Evolutionary conservation across 768 basidiomycete genomes (phyloP).

Genomic region (Podaxis sp.): DNA sequence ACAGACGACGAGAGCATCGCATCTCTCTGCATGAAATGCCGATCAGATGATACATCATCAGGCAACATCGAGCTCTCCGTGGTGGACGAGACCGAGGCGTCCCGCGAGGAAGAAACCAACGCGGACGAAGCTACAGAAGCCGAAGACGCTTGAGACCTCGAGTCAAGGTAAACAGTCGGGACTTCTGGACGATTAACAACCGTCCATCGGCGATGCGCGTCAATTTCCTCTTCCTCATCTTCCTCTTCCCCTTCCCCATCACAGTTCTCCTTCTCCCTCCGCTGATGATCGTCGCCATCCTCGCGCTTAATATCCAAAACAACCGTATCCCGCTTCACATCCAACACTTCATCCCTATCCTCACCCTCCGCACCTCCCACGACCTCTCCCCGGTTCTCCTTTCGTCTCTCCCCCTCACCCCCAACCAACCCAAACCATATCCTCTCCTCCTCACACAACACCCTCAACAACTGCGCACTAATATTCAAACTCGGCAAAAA

Average conservation of each 20-base stretch:
- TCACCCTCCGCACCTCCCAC: neutral
- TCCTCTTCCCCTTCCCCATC: slow-evolving; percentile 29
- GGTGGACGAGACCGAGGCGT: slow-evolving; percentile 14
- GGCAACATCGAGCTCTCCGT: slow-evolving; percentile 9
- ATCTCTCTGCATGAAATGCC: neutral
- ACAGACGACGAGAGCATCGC: slow-evolving; percentile 47
- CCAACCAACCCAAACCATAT: slow-evolving; percentile 48
- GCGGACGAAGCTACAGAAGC: slow-evolving; percentile 26
- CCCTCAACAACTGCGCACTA: slow-evolving; percentile 68
- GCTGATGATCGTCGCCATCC: neutral
- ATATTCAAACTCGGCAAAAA: slow-evolving; percentile 86
- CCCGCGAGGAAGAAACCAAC: slow-evolving; percentile 17
- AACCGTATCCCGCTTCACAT: slow-evolving; percentile 16
- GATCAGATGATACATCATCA: slow-evolving; percentile 4
- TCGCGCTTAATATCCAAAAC: slow-evolving; percentile 14
- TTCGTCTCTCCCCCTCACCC: slow-evolving; percentile 8
- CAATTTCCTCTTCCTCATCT: slow-evolving; percentile 13
- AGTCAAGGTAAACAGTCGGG: slow-evolving; percentile 39
- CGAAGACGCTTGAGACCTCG: slow-evolving; percentile 28
- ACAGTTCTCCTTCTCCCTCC: slow-evolving; percentile 19
- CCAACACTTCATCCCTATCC: slow-evolving; percentile 12
- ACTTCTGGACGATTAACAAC: slow-evolving; percentile 24
- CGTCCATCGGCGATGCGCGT: slow-evolving; percentile 18
- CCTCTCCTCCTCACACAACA: slow-evolving; percentile 66
- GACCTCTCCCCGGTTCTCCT: no score